A percentile compares a stretch with the other conserved stretches of the same genome.
Conservation (phyloP, 225 moss, liverwort and hornwort genomes). For the Climacium dendroides region DNA sequence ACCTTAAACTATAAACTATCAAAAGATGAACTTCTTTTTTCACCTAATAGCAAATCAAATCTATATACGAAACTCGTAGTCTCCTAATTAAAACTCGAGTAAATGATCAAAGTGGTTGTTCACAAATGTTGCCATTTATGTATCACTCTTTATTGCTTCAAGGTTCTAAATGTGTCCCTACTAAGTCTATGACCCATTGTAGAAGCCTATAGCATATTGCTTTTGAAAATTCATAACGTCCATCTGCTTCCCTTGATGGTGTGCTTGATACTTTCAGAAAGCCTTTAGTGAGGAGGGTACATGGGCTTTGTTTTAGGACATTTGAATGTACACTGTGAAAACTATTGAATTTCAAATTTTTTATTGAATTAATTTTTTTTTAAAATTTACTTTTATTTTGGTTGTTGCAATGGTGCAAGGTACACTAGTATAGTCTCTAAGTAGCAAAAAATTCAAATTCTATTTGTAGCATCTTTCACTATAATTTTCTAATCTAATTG, state of each 20-base stretch:
- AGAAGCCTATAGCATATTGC: background rate
- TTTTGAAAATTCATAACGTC: background rate
- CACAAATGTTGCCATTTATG: fast-evolving
- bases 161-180: background rate
- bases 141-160: background rate
- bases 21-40: background rate
- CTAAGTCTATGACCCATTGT: background rate
- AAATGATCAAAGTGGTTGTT: background rate
- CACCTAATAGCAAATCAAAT: background rate
- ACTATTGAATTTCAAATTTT: too few relatives aligned
- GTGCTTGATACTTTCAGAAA: too few relatives aligned
- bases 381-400: too few relatives aligned
- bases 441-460: background rate
- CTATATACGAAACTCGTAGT: fast-evolving
- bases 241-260: too few relatives aligned
- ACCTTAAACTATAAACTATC: fast-evolving
- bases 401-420: too few relatives aligned
- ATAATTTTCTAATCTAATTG: background rate
- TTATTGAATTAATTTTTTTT: too few relatives aligned
- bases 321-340: too few relatives aligned
- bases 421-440: background rate
- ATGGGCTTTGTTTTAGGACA: too few relatives aligned
- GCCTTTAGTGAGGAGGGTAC: too few relatives aligned
- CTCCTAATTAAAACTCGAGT: background rate
- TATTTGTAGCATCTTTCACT: background rate